A percentile compares a stretch with the other conserved stretches of the same genome.
These are phyloP conservation scores for Modicella reniformis DNA, from an alignment of 371 early-diverging fungal species.

Conservation along the genomic window DNA sequence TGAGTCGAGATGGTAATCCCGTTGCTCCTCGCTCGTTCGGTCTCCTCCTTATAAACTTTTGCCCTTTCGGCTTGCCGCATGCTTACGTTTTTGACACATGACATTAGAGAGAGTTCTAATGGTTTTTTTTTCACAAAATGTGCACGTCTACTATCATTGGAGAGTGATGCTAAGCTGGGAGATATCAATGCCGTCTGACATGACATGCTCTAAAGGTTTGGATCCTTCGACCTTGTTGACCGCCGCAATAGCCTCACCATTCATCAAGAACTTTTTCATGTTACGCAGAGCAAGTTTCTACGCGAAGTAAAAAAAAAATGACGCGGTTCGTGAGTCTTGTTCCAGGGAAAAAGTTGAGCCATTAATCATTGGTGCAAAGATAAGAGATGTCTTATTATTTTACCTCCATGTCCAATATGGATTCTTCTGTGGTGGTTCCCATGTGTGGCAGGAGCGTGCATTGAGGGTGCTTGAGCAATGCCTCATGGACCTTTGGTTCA, in stretches of 20 bases:
- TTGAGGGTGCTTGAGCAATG: constrained; percentile 34
- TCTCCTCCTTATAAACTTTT: too few species aligned
- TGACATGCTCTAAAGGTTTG: constrained; percentile 35
- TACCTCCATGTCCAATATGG: constrained; percentile 47
- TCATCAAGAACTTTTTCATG: constrained; percentile 37
- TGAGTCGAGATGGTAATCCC: too few species aligned
- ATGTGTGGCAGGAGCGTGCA: constrained; percentile 53
- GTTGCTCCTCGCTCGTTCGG: too few species aligned
- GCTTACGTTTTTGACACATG: too few species aligned
- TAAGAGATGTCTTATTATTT: neutral
- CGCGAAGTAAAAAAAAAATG: neutral
- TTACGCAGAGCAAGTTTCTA: constrained; percentile 52
- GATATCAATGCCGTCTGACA: constrained; percentile 49
- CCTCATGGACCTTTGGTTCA: constrained; percentile 49
- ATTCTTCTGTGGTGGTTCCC: constrained; percentile 41
- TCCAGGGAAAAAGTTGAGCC: neutral
- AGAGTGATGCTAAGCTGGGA: constrained; percentile 47
- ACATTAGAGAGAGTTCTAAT: too few species aligned
- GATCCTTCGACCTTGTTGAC: constrained; percentile 33
- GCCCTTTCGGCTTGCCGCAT: too few species aligned
- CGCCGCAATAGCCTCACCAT: constrained; percentile 34
- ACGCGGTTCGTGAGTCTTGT: neutral
- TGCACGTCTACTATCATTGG: constrained; percentile 16
- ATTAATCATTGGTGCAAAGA: neutral
- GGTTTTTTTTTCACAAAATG: too few species aligned